phyloP scores from a whole-genome alignment of 768 basidiomycete genomes.

The Xerocomus spinulosus region DNA sequence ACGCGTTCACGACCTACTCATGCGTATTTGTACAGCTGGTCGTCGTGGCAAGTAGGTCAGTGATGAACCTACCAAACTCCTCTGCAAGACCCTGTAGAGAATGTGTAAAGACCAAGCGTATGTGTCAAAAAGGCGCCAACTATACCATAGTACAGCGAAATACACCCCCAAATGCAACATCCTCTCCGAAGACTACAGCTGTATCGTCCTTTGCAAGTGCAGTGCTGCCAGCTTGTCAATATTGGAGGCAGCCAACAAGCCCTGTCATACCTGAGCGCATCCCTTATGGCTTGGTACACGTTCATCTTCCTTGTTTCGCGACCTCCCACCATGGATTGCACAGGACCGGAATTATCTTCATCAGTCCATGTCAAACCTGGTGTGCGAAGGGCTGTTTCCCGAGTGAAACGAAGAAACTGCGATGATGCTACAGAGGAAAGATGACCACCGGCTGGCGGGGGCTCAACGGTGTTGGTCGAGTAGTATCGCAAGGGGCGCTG shows the following conservation, averaged over 20 bases:
- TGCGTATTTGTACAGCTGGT: slow-evolving; percentile 3
- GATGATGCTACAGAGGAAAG: slow-evolving; percentile 70
- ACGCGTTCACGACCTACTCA: slow-evolving; percentile 78
- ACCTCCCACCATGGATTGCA: slow-evolving; percentile 55
- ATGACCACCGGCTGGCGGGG: slow-evolving; percentile 79
- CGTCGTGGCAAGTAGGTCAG: neutral
- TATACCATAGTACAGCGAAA: slow-evolving; percentile 89
- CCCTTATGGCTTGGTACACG: slow-evolving; percentile 86
- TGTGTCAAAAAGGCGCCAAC: slow-evolving; percentile 11
- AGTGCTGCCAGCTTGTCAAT: slow-evolving; percentile 46
- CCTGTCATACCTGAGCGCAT: slow-evolving; percentile 69
- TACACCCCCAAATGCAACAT: slow-evolving; percentile 91
- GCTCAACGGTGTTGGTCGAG: slow-evolving; percentile 47
- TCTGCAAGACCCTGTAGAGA: slow-evolving; percentile 72
- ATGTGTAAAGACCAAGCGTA: neutral
- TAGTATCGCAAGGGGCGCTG: slow-evolving; percentile 38
- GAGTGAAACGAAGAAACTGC: slow-evolving; percentile 54
- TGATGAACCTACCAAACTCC: slow-evolving; percentile 67
- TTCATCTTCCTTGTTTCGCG: slow-evolving; percentile 95
- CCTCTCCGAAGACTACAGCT: slow-evolving; percentile 87
- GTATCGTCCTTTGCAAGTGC: slow-evolving; percentile 81
- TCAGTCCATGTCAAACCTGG: slow-evolving; percentile 72
- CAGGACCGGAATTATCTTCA: slow-evolving; percentile 41
- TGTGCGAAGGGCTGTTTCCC: slow-evolving; percentile 68
- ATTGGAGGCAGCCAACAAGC: neutral